Base-by-base conservation (phyloP, 306 rosid genomes). In the Glycine latifolia region DNA sequence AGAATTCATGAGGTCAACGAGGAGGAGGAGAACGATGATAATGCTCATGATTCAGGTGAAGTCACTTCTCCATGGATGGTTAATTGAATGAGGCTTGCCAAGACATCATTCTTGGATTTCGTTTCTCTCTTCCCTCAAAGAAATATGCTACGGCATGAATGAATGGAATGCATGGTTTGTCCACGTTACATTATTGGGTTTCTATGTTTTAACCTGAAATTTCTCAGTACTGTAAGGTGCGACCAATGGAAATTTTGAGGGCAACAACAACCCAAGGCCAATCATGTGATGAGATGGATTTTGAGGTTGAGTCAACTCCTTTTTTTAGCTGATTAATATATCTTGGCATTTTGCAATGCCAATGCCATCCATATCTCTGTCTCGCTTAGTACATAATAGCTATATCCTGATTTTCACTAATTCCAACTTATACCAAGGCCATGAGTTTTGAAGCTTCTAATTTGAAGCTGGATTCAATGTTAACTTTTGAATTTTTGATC, bases 1-100 rank as follows among this genome's bases (percentile, higher is more conserved):
- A 91, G 67, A 75, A 90, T 93, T 66, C 88, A 91, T 68, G 89
- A 87, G 81, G 46, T 92, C 44, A 4, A 7, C 10, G 44, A 61
- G 1, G 73, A 81, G 2, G 70, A 5, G 7, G 37, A 62, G 1
- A 60, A 7, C 5, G 37, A 62, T 2, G 56, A 67, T 1, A 61
- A 68, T 65, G 37, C 47, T 44, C 15, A 73, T 4, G 39, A 20
- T 1, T 20, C 39, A 35, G 3, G 69, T 59, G 89, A 83, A 20
- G 44, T 83, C n/a, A 76, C 68, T 49, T 85, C 62, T 56, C 70
- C 83, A 43, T 70, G n/a, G 49, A 47, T 78, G 65, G 15, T 69
- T 79, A 26, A 26, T 26, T 26, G 56, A 78, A 73, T 73, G 70
- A 62, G 69, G 62, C 44, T 66, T 4, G 35, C 8, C 35, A 7